Evolutionary conservation across 139 green algal genomes (phyloP).

Genomic region (Volvox reticuliferus): DNA sequence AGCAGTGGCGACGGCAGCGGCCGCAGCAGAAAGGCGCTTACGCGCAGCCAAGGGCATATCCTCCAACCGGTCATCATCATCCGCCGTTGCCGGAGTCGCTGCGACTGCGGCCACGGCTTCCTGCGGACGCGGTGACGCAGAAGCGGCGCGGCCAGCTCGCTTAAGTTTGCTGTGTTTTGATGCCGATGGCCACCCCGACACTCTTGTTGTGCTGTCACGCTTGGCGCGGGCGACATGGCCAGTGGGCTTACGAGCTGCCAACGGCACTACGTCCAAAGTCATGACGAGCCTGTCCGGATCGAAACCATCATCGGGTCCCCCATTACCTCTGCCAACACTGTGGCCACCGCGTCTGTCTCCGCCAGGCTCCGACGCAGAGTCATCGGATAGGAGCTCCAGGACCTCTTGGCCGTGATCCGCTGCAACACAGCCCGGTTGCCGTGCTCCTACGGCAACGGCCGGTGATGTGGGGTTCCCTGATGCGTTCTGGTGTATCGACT

Average conservation of each 20-base stretch:
- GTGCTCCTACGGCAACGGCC: no score
- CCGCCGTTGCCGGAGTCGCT: neutral
- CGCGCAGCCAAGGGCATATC: slow-evolving; percentile 5
- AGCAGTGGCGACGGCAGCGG: no score
- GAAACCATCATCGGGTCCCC: slow-evolving; percentile 28
- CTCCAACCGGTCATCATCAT: neutral
- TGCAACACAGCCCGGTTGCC: no score
- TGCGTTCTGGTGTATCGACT: no score
- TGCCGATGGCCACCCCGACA: neutral
- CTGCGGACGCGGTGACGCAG: neutral
- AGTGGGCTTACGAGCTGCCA: neutral
- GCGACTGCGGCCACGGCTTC: neutral
- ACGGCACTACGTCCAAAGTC: slow-evolving; percentile 32
- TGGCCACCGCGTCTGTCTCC: no score
- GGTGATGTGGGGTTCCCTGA: no score
- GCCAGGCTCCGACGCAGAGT: neutral
- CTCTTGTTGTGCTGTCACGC: neutral
- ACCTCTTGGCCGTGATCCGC: neutral
- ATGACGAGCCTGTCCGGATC: slow-evolving; percentile 47
- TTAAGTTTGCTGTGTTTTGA: neutral
- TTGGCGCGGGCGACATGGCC: neutral
- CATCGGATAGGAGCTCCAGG: neutral
- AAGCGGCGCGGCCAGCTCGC: no score
- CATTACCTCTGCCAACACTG: neutral
- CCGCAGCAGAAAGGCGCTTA: slow-evolving; percentile 11